These are phyloP conservation scores for Laguncularia racemosa DNA, from an alignment of 345 rosid genomes.

Conservation along the genomic window DNA sequence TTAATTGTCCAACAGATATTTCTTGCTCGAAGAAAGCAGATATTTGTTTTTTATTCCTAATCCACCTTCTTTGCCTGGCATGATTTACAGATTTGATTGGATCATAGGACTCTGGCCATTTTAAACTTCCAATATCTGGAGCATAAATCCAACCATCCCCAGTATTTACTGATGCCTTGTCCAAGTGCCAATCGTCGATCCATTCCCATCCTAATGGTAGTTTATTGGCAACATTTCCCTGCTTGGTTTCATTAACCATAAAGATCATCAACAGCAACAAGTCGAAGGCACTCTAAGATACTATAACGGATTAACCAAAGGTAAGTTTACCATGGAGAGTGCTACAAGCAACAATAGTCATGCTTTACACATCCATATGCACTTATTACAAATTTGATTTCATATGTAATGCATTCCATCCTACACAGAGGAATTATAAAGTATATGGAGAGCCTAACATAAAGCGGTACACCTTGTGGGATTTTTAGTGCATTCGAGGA, in stretches of 20 bases:
- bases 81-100: slow-evolving; percentile 28
- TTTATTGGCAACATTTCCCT: slow-evolving; percentile 18
- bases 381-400: too few relatives aligned
- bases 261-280: neutral
- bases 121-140: slow-evolving; percentile 45
- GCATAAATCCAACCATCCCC: slow-evolving; percentile 68
- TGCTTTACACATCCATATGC: too few relatives aligned
- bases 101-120: slow-evolving; percentile 52
- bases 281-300: neutral
- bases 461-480: too few relatives aligned
- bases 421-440: too few relatives aligned
- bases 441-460: too few relatives aligned
- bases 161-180: slow-evolving; percentile 28
- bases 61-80: slow-evolving; percentile 68
- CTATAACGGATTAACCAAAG: neutral
- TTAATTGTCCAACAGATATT: slow-evolving; percentile 53
- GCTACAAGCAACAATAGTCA: too few relatives aligned
- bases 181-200: slow-evolving; percentile 55
- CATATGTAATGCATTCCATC: too few relatives aligned
- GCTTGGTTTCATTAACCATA: slow-evolving; percentile 1
- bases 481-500: too few relatives aligned
- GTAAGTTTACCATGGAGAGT: too few relatives aligned
- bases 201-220: slow-evolving; percentile 52
- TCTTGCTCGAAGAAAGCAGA: slow-evolving; percentile 25
- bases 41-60: slow-evolving; percentile 36